Conservation (phyloP, 176 grass and related monocot species). For the Miscanthus lutarioriparius region DNA sequence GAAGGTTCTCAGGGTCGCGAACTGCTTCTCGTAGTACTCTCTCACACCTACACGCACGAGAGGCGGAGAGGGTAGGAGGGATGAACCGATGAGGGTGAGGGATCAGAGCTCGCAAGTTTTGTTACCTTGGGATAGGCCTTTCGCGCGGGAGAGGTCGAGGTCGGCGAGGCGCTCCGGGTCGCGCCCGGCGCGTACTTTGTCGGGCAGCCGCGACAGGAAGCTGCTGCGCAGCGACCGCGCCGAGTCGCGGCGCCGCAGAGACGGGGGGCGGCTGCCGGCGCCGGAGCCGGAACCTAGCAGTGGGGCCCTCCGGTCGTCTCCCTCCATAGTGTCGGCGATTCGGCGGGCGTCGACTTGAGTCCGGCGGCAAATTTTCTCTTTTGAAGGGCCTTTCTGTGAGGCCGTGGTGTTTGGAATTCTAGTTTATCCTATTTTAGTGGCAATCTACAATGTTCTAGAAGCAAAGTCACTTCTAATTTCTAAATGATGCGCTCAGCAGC, state of each 20-base stretch:
- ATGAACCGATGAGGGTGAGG: background rate
- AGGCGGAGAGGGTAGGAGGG: background rate
- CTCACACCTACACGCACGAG: conserved; percentile 47
- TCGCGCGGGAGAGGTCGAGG: conserved; percentile 56
- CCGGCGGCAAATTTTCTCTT: background rate
- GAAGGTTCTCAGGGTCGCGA: conserved; percentile 64
- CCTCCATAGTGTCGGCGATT: conserved; percentile 27
- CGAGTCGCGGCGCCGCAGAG: conserved; percentile 51
- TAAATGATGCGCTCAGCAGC: too few species aligned
- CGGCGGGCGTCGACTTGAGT: background rate
- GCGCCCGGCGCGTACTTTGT: conserved; percentile 62
- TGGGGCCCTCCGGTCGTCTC: conserved; percentile 49
- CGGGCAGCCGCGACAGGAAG: conserved; percentile 75
- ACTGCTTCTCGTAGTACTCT: conserved; percentile 80
- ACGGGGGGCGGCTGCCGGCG: background rate
- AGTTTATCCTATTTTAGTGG: background rate
- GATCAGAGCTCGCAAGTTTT: background rate
- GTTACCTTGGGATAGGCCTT: conserved; percentile 70
- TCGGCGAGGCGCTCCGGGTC: conserved; percentile 66
- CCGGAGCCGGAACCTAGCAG: conserved; percentile 33
- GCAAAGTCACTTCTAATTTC: too few species aligned
- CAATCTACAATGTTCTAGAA: background rate
- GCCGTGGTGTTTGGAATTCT: background rate
- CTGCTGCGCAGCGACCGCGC: conserved; percentile 66
- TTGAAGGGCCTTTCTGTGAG: background rate